Evolutionary conservation across 2,329 filamentous ascomycete genomes (phyloP).

Genomic region (Paraphaeosphaeria sporulosa): DNA sequence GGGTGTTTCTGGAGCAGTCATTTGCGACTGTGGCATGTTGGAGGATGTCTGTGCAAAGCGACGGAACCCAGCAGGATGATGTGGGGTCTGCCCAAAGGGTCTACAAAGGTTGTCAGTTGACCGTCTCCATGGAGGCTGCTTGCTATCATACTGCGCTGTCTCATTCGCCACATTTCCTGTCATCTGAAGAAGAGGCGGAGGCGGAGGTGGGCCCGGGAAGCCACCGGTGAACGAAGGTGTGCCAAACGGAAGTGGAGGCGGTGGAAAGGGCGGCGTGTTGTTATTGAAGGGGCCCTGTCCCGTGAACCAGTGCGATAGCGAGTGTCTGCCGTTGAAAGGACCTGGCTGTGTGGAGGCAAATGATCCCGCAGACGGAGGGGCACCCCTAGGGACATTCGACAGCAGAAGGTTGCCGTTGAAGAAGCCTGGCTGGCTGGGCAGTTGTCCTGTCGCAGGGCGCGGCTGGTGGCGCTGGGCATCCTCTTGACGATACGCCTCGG

Average conservation of each 20-base stretch:
- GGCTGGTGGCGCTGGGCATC: not conserved
- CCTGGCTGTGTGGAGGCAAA: not conserved
- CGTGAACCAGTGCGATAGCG: not conserved
- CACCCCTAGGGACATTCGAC: not conserved
- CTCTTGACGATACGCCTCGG: not conserved
- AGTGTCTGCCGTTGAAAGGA: not conserved
- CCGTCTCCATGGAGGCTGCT: not conserved
- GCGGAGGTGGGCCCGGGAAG: not conserved
- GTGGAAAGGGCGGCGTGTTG: not conserved
- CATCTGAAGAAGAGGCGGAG: not conserved
- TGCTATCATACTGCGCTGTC: not conserved
- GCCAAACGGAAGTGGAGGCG: not conserved
- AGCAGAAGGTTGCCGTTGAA: not conserved
- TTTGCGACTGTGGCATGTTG: not conserved
- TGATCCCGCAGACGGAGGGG: not conserved
- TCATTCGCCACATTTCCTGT: not conserved
- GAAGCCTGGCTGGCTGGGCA: not conserved
- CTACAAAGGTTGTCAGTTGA: not conserved
- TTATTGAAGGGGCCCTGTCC: not conserved
- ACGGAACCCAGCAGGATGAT: not conserved
- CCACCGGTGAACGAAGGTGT: not conserved
- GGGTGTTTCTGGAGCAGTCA: not conserved
- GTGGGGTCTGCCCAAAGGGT: not conserved
- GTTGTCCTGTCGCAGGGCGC: not conserved
- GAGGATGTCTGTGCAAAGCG: not conserved